Base-by-base conservation (phyloP, 177 flowering plant species). In the Vitis hybrid region DNA sequence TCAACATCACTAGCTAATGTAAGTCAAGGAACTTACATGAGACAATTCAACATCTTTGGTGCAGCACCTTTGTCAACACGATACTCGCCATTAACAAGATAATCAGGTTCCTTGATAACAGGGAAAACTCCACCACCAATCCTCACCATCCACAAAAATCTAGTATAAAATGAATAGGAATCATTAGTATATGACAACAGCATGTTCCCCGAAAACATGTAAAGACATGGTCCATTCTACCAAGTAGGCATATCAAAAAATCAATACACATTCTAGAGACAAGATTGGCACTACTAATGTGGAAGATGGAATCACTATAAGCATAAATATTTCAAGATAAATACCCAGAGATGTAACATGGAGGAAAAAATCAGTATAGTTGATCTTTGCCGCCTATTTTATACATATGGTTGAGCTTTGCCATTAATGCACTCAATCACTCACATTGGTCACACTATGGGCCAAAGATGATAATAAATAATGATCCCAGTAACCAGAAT, bases 101-200 rank as follows among this genome's bases (percentile, higher is more conserved):
- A 96, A 78, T 96, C 99, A 60, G 97, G 97, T 81, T 96, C 99
- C 84, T 93, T 96, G 71, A 96, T 96, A 66, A 91, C 92, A 66
- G 99, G 99, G 64, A 91, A 96, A 57, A 96, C 99, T 58, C 97
- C 97, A 50, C 99, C 99, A 70, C 99, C 99, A 86, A 96, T 96
- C 73, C 99, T 90, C 78, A 93, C 99, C 99, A 96, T 96, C 99
- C 99, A 96, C 78, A 96, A 75, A 82, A 96, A 96, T 74, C 98
- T 96, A 69, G 64, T 1, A 71, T 50, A 67, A 62, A 72, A 73
- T 18, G 51, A 63, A 62, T 69, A 26, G 39, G 45, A 5, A 39
- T 39, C 22, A 64, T 67, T 52, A 66, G 45, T 19, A 19, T 10
- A 66, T 15, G 12, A 14, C 15, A 10, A 59, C 39, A 49, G 56